A percentile compares a stretch with the other conserved stretches of the same genome.
Conservation (phyloP, 2,329 filamentous ascomycete genomes). For the Fusarium subglutinans region DNA sequence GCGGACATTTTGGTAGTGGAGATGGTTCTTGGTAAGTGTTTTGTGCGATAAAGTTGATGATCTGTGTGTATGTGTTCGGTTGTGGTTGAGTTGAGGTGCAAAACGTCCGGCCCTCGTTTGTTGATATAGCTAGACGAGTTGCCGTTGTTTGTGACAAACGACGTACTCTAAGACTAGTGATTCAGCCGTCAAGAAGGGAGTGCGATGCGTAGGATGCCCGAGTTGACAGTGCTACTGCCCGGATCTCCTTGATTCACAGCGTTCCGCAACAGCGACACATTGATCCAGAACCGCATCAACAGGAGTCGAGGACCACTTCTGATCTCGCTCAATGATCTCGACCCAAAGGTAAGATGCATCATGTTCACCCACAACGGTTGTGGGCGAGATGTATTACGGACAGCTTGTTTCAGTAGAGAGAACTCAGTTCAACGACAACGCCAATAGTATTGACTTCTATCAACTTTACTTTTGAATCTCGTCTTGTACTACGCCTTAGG, state of each 20-base stretch:
- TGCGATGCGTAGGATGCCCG: no score
- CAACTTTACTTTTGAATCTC: no score
- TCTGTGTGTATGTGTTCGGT: not conserved
- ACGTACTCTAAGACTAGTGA: rapidly evolving
- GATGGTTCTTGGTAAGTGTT: not conserved
- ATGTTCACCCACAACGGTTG: rapidly evolving
- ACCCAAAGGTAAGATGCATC: not conserved
- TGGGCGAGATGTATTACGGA: no score
- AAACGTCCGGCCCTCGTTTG: not conserved
- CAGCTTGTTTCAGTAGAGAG: rapidly evolving
- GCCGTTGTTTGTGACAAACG: not conserved
- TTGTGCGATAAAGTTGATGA: not conserved
- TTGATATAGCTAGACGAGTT: not conserved
- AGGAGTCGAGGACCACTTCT: not conserved
- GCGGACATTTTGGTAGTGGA: not conserved
- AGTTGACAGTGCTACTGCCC: not conserved
- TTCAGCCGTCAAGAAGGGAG: no score
- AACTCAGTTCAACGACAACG: no score
- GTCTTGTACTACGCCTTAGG: rapidly evolving
- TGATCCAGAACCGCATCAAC: rapidly evolving
- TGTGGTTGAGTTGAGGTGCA: not conserved
- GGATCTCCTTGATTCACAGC: rapidly evolving
- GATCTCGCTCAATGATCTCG: not conserved
- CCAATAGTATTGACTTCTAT: no score
- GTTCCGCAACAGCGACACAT: rapidly evolving